Percentiles rank a stretch among this genome's conserved stretches.
phyloP scores from a whole-genome alignment of 768 basidiomycete species.

The Boletus subparvulus region DNA sequence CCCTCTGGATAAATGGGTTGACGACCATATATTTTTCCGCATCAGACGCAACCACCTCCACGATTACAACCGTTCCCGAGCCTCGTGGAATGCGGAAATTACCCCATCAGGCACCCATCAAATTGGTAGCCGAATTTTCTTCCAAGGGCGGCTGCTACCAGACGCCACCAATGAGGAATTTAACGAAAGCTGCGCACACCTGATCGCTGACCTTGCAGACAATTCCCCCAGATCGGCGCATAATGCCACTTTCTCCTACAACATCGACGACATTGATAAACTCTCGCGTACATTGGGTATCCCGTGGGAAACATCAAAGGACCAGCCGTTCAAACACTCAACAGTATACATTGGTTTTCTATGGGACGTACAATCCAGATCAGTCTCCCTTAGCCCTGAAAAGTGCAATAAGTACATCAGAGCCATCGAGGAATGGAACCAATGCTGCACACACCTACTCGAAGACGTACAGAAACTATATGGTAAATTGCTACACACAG shows the following conservation, averaged over 20 bases:
- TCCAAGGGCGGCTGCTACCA: too few species aligned
- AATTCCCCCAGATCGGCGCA: neutral
- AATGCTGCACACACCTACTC: neutral
- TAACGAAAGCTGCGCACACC: neutral
- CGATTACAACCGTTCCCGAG: too few species aligned
- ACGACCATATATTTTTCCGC: too few species aligned
- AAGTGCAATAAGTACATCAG: neutral
- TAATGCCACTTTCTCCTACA: neutral
- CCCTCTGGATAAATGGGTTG: too few species aligned
- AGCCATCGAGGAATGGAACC: too few species aligned
- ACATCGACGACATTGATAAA: neutral
- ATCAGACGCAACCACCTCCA: too few species aligned
- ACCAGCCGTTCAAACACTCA: neutral
- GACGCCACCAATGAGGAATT: neutral
- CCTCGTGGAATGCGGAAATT: too few species aligned
- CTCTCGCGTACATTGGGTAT: neutral
- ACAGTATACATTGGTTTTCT: neutral
- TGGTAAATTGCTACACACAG: constrained; percentile 7
- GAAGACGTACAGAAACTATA: neutral
- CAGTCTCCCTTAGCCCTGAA: neutral
- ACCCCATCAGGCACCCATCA: too few species aligned
- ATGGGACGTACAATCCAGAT: neutral
- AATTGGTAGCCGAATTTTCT: too few species aligned
- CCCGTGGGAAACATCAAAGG: neutral
- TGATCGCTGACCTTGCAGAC: neutral